Base-by-base conservation (phyloP, 2,329 filamentous ascomycete genomes). In the Aspergillus sp. region DNA sequence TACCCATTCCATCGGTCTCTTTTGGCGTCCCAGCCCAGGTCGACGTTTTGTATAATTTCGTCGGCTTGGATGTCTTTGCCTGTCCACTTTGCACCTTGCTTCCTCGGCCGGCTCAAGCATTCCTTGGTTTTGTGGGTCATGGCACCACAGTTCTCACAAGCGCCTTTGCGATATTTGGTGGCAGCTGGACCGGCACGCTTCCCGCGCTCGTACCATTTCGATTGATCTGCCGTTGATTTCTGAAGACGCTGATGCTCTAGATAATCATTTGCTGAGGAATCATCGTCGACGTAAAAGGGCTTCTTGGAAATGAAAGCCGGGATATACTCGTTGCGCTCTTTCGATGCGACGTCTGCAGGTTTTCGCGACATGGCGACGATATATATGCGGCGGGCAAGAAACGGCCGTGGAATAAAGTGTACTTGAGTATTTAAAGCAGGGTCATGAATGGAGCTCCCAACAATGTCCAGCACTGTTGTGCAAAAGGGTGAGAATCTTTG, bases 1-100 rank as follows among this genome's bases (percentile, higher is more conserved):
- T 96, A 99, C n/a, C 94, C 94, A 74, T 97, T 97, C 94, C 95
- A 99, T 48, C 94, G 87, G 80, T 99, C 95, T 69, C 95, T 86
- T 82, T 99, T 99, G 23, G 95, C 95, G 77, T 99, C 96, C 92
- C 94, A 99, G 3, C 93, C 92, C 52, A 98, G 81, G 50, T 91
- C 87, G 17, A 98, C 89, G 59, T 96, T 89, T 73, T 97, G 90
- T 13, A 97, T 82, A 9, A 90, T 81, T 73, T 97, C 93, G 75
- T 99, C 96, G 31, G 94, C 92, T 74, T 97, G 90, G 58, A 99
- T 99, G 74, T 98, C 90, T 72, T 87, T 90, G 23, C 95, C 95
- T 0, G 93, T 96, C 88, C 91, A 97, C 74, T 90, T 93, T 11
- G 95, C 95, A 65, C 95, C 94, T 60, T 90, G 88, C 55, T 96